Conservation (phyloP, 129 eudicot species). For the Flaveria ramosissima region DNA sequence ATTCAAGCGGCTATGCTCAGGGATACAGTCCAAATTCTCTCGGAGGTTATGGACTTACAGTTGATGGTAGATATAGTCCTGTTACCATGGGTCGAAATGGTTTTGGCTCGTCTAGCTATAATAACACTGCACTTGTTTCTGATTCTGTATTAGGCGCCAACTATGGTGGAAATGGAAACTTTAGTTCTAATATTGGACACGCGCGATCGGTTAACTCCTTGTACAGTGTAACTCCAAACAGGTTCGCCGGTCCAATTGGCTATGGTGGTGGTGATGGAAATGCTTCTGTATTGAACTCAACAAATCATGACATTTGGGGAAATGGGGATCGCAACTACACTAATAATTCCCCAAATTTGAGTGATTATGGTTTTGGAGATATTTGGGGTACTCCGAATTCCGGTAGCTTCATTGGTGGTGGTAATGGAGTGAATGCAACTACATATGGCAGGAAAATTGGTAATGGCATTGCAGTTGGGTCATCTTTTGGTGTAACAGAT, state of each 20-base stretch:
- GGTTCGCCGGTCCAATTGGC: conserved; percentile 44
- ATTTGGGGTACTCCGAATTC: conserved; percentile 59
- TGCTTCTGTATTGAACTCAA: conserved; percentile 33
- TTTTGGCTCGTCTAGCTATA: conserved; percentile 42
- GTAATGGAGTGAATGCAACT: conserved; percentile 34
- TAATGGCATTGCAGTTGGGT: conserved; percentile 27
- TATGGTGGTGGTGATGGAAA: conserved; percentile 33
- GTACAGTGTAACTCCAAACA: conserved; percentile 46
- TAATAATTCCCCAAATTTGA: conserved; percentile 35
- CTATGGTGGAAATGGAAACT: conserved; percentile 22
- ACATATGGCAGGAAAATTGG: conserved; percentile 50
- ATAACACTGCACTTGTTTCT: conserved; percentile 38
- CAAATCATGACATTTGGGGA: conserved; percentile 61
- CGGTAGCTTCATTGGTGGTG: conserved; percentile 35
- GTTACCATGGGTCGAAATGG: conserved; percentile 54
- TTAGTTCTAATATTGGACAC: conserved; percentile 47
- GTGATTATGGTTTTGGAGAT: conserved; percentile 49
- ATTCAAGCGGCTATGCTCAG: conserved; percentile 46
- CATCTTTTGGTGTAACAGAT: conserved; percentile 43
- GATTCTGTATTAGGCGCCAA: conserved; percentile 28
- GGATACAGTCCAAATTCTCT: conserved; percentile 43
- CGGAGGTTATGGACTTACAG: conserved; percentile 54
- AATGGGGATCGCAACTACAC: conserved; percentile 44
- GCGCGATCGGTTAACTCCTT: conserved; percentile 46
- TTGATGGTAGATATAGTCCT: conserved; percentile 70